Evolutionary conservation across 1,284 basidiomycete species (phyloP), one percentile per base, ranked within the genome.

Genomic region (Microbotryum scabiosae): DNA sequence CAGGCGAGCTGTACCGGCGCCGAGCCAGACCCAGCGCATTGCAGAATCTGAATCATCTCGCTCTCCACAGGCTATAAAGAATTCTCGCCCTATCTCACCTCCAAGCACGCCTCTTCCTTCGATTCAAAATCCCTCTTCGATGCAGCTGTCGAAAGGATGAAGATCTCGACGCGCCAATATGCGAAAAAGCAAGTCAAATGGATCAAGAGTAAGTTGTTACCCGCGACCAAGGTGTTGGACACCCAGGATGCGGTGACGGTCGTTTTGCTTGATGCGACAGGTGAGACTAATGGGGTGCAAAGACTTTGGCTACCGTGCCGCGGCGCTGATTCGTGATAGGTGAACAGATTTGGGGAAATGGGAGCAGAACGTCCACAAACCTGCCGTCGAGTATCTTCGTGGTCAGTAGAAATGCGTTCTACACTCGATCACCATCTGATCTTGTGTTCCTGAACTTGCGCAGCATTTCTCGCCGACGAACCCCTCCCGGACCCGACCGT

Each of bases 141-240:
- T 9, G 75, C 77, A 21, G 88, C 88, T 0, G 77, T 90, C 1
- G 84, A 86, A 46, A 80, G 80, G 23, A 97, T 91, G 83, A 96
- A 97, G 75, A 75, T 82, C 0, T 85, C 86, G 0, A 99, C 94
- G 1, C 79, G 88, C 21, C 87, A 91, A 75, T 99, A 98, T 72
- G 90, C 96, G 0, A 90, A 88, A 73, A 81, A 85, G 21, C 96
- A 99, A 74, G 79, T 92, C 45, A 85, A 86, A 54, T 99, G 96
- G 96, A 85, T 98, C 56, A 81, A 84, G 46, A 92, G 91, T 73
- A 93, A 96, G 75, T 76, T 98, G 6, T 73, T 97, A 10, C 92
- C 92, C 1, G 85, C 84, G 2, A 78, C 88, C 4, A 72, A 81
- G 80, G 83, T 63, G 60, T 70, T 6, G 52, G 52, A 54, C n/a